A percentile compares a stretch with the other conserved stretches of the same genome.
Conservation (phyloP, 768 basidiomycete species). For the Pisolithus orientalis region DNA sequence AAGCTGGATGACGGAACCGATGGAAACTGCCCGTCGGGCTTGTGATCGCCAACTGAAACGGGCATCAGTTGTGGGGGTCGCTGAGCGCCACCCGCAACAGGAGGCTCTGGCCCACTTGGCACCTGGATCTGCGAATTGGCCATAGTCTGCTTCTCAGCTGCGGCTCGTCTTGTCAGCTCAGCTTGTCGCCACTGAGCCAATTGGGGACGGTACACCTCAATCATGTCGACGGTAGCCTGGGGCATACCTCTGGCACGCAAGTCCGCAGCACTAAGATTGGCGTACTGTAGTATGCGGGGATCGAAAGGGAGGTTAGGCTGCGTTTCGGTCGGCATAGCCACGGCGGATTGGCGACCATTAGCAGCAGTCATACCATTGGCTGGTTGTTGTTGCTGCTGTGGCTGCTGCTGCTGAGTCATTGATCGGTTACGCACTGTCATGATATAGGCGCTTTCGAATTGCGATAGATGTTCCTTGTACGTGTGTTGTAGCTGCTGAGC, state of each 20-base stretch:
- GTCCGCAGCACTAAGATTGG: constrained; percentile 40
- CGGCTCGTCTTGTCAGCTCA: constrained; percentile 14
- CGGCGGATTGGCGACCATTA: constrained; percentile 6
- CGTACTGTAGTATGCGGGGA: constrained; percentile 32
- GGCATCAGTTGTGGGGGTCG: constrained; percentile 11
- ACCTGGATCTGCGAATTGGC: constrained; percentile 12
- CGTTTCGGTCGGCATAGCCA: constrained; percentile 13
- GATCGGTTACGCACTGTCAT: constrained; percentile 28
- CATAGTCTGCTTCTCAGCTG: constrained; percentile 16
- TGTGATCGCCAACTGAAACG: constrained; percentile 15
- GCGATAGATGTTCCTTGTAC: constrained; percentile 51
- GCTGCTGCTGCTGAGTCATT: not conserved
- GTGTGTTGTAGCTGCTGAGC: constrained; percentile 55
- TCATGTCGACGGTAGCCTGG: constrained; percentile 45
- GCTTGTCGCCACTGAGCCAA: constrained; percentile 16
- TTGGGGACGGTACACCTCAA: constrained; percentile 46
- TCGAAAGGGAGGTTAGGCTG: constrained; percentile 8
- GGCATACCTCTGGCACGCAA: constrained; percentile 46
- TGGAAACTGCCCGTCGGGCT: constrained; percentile 7
- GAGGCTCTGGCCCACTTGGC: constrained; percentile 15
- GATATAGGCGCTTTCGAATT: constrained; percentile 54
- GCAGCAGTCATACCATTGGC: constrained; percentile 9
- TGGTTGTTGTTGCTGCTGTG: constrained; percentile 12
- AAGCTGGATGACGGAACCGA: constrained; percentile 1
- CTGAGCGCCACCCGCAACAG: constrained; percentile 10